Conservation (phyloP, 2,329 filamentous ascomycete species). For the Paecilomyces dactylethromorphus region DNA sequence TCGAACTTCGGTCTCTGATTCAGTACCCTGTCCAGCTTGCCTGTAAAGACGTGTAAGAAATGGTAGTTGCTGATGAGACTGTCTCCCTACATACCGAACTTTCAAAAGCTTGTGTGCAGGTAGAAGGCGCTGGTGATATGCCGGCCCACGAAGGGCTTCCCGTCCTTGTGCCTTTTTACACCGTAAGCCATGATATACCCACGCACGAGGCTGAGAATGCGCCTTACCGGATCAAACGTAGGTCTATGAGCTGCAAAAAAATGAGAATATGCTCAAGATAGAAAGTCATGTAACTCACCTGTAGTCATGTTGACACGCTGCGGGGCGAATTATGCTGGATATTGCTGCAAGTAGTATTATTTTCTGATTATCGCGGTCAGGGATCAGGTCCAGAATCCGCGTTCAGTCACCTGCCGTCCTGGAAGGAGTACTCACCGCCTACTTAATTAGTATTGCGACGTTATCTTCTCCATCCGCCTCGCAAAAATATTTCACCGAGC, state of each 20-base stretch:
- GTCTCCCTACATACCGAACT: conserved; percentile 52
- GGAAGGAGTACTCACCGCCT: background rate
- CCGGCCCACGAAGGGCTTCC: conserved; percentile 85
- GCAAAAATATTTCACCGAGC: background rate
- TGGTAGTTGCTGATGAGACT: background rate
- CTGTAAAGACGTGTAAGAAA: conserved; percentile 32
- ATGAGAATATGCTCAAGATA: conserved; percentile 12
- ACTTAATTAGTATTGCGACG: background rate
- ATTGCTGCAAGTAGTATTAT: background rate
- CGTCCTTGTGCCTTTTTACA: conserved; percentile 73
- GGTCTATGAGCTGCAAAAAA: conserved; percentile 62
- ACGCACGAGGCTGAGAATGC: background rate
- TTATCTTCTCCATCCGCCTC: background rate
- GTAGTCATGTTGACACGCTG: conserved; percentile 31
- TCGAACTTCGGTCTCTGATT: conserved; percentile 61
- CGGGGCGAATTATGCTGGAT: background rate
- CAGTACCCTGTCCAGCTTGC: conserved; percentile 83
- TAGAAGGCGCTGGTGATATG: conserved; percentile 92
- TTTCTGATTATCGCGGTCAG: background rate
- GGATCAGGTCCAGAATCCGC: background rate
- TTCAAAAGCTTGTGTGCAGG: conserved; percentile 93
- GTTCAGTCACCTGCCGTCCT: background rate
- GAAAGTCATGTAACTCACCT: conserved; percentile 20
- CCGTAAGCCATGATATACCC: conserved; percentile 21
- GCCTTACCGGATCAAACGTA: conserved; percentile 83